These are phyloP conservation scores for Paraurostyla sp. DNA, from an alignment of 73 alveolate species.

Conservation along the genomic window DNA sequence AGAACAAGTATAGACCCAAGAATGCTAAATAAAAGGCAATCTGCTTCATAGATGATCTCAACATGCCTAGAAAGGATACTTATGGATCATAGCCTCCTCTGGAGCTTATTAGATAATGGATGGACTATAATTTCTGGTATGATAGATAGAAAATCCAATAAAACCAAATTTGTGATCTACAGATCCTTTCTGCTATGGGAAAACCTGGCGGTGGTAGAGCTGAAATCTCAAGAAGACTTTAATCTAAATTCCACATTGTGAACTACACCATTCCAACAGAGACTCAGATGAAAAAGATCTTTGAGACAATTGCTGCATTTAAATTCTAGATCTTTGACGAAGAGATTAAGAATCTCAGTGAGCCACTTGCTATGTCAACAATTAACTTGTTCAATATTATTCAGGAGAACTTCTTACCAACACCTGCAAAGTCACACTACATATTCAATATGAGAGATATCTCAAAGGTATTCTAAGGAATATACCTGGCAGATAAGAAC, in stretches of 20 bases:
- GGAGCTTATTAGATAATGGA: conserved; percentile 98
- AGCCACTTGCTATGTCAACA: conserved; percentile 67
- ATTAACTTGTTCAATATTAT: conserved; percentile 60
- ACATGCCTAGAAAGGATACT: conserved; percentile 99
- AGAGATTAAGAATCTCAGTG: conserved; percentile 81
- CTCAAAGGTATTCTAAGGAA: conserved; percentile 96
- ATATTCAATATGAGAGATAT: conserved; percentile 99
- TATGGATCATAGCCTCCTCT: conserved; percentile 99
- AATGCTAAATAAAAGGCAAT: conserved; percentile 92
- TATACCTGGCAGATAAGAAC: conserved; percentile 92
- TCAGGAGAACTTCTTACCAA: conserved; percentile 92
- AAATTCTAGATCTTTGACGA: conserved; percentile 90
- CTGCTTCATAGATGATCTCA: conserved; percentile 98
- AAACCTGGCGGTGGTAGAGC: conserved; percentile 99
- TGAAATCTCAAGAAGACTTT: conserved; percentile 87
- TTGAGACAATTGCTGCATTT: conserved; percentile 79
- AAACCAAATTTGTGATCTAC: conserved; percentile 86
- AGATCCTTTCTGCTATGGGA: conserved; percentile 97
- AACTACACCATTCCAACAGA: conserved; percentile 88
- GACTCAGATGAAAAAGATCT: conserved; percentile 91
- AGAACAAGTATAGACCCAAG: conserved; percentile 98
- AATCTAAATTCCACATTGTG: conserved; percentile 81
- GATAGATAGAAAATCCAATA: conserved; percentile 71
- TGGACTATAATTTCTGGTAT: conserved; percentile 99
- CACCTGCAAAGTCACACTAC: conserved; percentile 98